phyloP scores from a whole-genome alignment of 305 asterid genomes.

The Solanum hybrid region DNA sequence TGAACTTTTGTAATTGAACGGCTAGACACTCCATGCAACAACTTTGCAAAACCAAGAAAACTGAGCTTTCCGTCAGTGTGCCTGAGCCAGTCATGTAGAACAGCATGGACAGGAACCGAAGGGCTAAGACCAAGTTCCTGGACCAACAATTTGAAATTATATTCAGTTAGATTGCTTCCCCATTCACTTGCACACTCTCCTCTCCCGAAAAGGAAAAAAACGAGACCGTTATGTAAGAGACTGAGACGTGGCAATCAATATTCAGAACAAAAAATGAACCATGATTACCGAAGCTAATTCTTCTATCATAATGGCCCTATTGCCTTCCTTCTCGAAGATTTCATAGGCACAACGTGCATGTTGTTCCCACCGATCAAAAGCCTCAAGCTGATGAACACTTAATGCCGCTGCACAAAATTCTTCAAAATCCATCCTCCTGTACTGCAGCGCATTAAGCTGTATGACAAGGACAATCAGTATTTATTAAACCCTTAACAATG shows the following conservation, averaged over 20 bases:
- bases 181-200: too few species aligned
- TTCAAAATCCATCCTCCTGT: conserved; percentile 75
- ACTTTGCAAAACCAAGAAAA: conserved; percentile 82
- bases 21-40: conserved; percentile 65
- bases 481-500: conserved; percentile 5
- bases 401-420: conserved; percentile 64
- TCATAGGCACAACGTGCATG: conserved; percentile 82
- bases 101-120: conserved; percentile 84
- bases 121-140: conserved; percentile 97
- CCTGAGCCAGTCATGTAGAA: conserved; percentile 85
- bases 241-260: too few species aligned
- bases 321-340: conserved; percentile 86
- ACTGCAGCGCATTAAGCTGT: conserved; percentile 70
- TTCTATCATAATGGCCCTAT: conserved; percentile 77
- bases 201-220: too few species aligned
- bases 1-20: conserved; percentile 18
- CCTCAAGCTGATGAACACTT: conserved; percentile 89
- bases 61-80: conserved; percentile 92
- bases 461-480: not conserved
- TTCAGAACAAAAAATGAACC: too few species aligned
- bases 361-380: conserved; percentile 82
- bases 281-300: conserved; percentile 95
- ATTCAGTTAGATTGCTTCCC: too few species aligned
- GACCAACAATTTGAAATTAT: not conserved
- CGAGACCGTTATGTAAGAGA: too few species aligned